These are phyloP conservation scores for Lactarius indigo DNA, from an alignment of 768 basidiomycete species.

Conservation along the genomic window DNA sequence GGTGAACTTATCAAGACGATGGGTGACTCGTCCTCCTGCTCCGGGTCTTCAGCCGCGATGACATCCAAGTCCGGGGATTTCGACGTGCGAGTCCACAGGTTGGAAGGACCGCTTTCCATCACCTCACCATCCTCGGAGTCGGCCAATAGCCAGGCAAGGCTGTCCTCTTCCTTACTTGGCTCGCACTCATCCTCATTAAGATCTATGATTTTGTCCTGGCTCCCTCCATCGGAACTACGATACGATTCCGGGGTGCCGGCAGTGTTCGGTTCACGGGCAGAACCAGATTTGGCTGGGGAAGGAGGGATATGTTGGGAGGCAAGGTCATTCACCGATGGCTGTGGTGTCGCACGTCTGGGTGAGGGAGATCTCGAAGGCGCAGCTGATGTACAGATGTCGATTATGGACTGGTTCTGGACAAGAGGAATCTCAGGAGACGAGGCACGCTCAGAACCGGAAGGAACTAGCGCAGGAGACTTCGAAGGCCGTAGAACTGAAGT, in stretches of 20 bases:
- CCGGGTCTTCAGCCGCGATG: slow-evolving; percentile 20
- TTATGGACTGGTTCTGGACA: slow-evolving; percentile 18
- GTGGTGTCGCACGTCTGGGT: neutral
- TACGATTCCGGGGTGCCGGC: neutral
- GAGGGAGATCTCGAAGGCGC: slow-evolving; percentile 19
- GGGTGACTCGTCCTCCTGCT: slow-evolving; percentile 6
- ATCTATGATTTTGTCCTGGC: neutral
- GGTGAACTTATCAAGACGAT: slow-evolving; percentile 13
- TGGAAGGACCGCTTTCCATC: slow-evolving; percentile 10
- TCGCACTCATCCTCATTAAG: neutral
- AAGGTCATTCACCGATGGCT: neutral
- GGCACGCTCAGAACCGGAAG: slow-evolving; percentile 11
- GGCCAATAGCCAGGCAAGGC: slow-evolving; percentile 25
- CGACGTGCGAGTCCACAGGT: neutral
- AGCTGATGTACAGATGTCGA: slow-evolving; percentile 24
- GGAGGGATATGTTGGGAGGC: neutral
- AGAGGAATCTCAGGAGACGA: slow-evolving; percentile 26
- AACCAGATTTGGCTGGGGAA: slow-evolving; percentile 5
- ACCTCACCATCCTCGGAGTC: slow-evolving; percentile 20
- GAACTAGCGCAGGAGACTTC: slow-evolving; percentile 3
- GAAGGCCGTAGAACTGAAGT: slow-evolving; percentile 12
- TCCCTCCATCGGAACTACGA: neutral
- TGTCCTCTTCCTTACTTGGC: slow-evolving; percentile 10
- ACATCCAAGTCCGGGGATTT: slow-evolving; percentile 7
- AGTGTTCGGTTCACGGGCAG: neutral